Percentiles rank a stretch among this genome's conserved stretches.
These are phyloP conservation scores for Purshia tridentata DNA, from an alignment of 306 rosid genomes.

Conservation along the genomic window DNA sequence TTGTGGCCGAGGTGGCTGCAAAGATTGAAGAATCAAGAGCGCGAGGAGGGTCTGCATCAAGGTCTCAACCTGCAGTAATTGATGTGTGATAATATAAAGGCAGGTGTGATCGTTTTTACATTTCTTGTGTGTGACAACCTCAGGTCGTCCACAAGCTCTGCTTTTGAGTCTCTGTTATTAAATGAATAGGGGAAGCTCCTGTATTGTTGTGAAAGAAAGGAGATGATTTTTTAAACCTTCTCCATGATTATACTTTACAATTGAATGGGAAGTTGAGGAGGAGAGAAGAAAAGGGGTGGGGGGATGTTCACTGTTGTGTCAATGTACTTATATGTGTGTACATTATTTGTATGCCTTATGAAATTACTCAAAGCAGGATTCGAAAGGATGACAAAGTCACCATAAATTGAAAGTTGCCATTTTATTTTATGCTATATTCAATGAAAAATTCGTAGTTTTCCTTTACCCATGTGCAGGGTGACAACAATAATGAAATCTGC, in stretches of 20 bases:
- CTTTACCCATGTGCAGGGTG: neutral
- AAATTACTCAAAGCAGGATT: slow-evolving; percentile 22
- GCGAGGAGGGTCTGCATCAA: slow-evolving; percentile 30
- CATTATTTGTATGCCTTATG: slow-evolving; percentile 27
- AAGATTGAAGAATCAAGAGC: slow-evolving; percentile 70
- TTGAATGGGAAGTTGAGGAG: slow-evolving; percentile 11
- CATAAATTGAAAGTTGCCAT: neutral
- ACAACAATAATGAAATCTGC: neutral
- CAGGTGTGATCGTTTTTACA: neutral
- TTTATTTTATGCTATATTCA: neutral
- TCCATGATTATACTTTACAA: slow-evolving; percentile 18
- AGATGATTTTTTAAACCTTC: slow-evolving; percentile 38
- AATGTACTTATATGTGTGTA: slow-evolving; percentile 26
- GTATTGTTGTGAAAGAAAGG: slow-evolving; percentile 22
- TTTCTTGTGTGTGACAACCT: slow-evolving; percentile 11
- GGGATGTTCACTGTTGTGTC: neutral
- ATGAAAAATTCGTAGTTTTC: too few relatives aligned
- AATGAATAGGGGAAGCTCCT: slow-evolving; percentile 4
- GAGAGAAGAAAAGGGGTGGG: neutral
- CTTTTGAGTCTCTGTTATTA: slow-evolving; percentile 23
- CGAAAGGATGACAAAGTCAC: slow-evolving; percentile 22
- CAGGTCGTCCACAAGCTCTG: slow-evolving; percentile 25
- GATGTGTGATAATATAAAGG: slow-evolving; percentile 37
- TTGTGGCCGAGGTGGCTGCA: slow-evolving; percentile 66
- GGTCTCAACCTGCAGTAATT: slow-evolving; percentile 24